Conservation (phyloP, 345 rosid species). For the Euphorbia tirucalli region DNA sequence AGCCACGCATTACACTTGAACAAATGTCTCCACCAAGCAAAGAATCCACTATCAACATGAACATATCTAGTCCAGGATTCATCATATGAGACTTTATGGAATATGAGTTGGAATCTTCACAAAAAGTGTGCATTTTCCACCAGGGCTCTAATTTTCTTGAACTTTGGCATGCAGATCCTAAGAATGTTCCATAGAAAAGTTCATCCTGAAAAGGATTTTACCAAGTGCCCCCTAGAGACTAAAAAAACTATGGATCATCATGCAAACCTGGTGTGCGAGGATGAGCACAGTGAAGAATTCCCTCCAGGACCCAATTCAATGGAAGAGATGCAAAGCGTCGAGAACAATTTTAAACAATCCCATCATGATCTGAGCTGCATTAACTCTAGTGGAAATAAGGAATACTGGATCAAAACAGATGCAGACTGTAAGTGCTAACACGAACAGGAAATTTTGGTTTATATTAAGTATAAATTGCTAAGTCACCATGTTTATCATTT, state of each 20-base stretch:
- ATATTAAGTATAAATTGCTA: constrained; percentile 1
- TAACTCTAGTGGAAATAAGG: constrained; percentile 41
- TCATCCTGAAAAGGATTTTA: constrained; percentile 49
- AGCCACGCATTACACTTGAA: background rate
- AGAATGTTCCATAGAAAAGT: constrained; percentile 69
- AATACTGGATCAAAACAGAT: constrained; percentile 92
- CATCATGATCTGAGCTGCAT: constrained; percentile 32
- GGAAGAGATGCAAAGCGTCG: constrained; percentile 27
- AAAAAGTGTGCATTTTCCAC: background rate
- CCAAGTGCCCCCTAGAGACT: constrained; percentile 12
- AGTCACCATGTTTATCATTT: background rate
- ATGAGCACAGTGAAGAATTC: constrained; percentile 29
- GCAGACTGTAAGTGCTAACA: constrained; percentile 73
- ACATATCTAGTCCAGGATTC: background rate
- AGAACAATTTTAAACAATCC: constrained; percentile 38
- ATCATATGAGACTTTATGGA: background rate
- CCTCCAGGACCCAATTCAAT: constrained; percentile 26
- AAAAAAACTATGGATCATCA: constrained; percentile 20
- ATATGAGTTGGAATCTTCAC: background rate
- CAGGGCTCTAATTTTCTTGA: constrained; percentile 2
- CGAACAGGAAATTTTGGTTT: constrained; percentile 5
- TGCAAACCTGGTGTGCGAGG: constrained; percentile 27
- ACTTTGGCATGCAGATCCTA: constrained; percentile 54
- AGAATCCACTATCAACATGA: background rate
- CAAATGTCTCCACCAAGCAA: background rate